Conservation (phyloP, 768 basidiomycete species). For the Kondoa subrosea region DNA sequence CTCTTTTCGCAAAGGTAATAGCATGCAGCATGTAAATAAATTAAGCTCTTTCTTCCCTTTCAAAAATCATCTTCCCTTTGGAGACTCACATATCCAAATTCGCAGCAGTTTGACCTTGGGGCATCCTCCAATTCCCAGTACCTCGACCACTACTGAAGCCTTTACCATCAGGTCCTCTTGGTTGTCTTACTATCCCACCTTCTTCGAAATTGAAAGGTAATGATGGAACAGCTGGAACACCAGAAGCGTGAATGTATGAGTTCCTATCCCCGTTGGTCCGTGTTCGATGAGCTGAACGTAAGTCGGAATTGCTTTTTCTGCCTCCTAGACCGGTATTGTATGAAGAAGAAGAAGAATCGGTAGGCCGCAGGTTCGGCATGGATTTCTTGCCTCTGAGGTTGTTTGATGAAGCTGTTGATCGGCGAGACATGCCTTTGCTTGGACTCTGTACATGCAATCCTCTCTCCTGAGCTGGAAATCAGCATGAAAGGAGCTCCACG, state of each 20-base stretch:
- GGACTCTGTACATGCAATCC: slow-evolving; percentile 1
- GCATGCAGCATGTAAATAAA: too few relatives aligned
- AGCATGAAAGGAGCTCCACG: background rate
- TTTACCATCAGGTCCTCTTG: background rate
- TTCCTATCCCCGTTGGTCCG: background rate
- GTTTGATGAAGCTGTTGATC: slow-evolving; percentile 33
- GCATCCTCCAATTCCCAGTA: too few relatives aligned
- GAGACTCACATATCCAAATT: too few relatives aligned
- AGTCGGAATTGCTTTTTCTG: slow-evolving; percentile 1
- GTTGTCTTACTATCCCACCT: background rate
- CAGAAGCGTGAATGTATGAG: background rate
- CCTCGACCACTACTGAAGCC: background rate
- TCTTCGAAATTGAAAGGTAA: background rate
- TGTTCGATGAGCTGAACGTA: background rate
- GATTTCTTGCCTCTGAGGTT: slow-evolving; percentile 84
- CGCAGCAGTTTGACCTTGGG: too few relatives aligned
- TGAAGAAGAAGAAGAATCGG: too few relatives aligned
- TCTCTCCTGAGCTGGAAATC: background rate
- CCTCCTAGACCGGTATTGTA: background rate
- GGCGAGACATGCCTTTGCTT: background rate
- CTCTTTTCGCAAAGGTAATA: too few relatives aligned
- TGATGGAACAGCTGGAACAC: background rate
- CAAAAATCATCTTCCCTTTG: too few relatives aligned
- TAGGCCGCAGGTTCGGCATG: slow-evolving; percentile 74
- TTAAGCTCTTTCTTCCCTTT: too few relatives aligned